Percentiles rank a stretch among this genome's conserved stretches.
phyloP scores from a whole-genome alignment of 345 rosid genomes.

The Camelina hispida region DNA sequence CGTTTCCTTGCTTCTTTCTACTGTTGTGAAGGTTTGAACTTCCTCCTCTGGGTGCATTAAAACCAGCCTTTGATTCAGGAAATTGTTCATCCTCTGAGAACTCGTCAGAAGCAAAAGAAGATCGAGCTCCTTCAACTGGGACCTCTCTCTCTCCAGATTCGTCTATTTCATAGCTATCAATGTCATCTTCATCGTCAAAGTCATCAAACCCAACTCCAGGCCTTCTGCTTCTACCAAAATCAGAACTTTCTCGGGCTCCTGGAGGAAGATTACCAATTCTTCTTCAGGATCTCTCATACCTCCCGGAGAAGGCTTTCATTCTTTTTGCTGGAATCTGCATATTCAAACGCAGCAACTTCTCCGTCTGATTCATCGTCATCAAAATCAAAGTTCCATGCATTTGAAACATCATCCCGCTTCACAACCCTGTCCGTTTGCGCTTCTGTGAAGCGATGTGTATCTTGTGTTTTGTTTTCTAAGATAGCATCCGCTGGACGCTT shows the following conservation, averaged over 20 bases:
- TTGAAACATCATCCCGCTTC: conserved; percentile 64
- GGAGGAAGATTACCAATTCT: conserved; percentile 42
- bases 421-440: conserved; percentile 52
- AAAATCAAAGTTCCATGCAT: conserved; percentile 96
- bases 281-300: conserved; percentile 50
- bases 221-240: conserved; percentile 43
- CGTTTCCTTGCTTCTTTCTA: conserved; percentile 45
- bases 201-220: conserved; percentile 82
- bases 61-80: conserved; percentile 53
- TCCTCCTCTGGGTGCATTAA: conserved; percentile 38
- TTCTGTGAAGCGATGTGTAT: conserved; percentile 53
- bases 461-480: conserved; percentile 61
- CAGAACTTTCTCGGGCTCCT: conserved; percentile 55
- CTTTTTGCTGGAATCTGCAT: conserved; percentile 66
- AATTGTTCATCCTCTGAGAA: conserved; percentile 54
- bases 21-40: conserved; percentile 36
- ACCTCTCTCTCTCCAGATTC: conserved; percentile 45
- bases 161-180: conserved; percentile 90
- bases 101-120: conserved; percentile 43
- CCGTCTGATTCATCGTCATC: conserved; percentile 99
- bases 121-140: conserved; percentile 35
- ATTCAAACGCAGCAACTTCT: conserved; percentile 90
- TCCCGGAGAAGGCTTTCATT: conserved; percentile 46
- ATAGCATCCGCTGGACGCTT: conserved; percentile 88
- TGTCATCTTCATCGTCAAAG: conserved; percentile 90